A percentile compares a stretch with the other conserved stretches of the same genome.
These are phyloP conservation scores for Tripidium arundinaceum DNA, from an alignment of 202 grass and related monocot species.

Conservation along the genomic window DNA sequence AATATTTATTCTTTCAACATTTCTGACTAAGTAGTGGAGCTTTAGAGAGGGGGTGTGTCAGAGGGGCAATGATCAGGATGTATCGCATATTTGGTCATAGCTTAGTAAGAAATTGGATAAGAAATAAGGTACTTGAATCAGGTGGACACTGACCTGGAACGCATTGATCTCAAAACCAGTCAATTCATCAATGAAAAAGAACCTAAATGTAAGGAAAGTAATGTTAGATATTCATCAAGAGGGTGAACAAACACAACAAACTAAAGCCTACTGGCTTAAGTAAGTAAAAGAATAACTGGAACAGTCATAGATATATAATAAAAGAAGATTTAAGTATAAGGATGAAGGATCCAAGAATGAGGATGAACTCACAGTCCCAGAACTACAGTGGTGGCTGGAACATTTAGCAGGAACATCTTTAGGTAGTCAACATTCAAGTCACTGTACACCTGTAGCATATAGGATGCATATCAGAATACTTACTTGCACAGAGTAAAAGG, in stretches of 20 bases:
- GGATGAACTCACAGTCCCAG: constrained; percentile 42
- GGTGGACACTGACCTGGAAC: constrained; percentile 22
- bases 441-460: constrained; percentile 66
- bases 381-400: constrained; percentile 21
- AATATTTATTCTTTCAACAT: background rate
- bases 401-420: constrained; percentile 70
- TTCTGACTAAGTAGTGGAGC: too few species aligned
- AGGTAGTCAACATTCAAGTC: constrained; percentile 82
- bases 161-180: constrained; percentile 93
- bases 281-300: background rate
- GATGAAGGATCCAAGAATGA: background rate
- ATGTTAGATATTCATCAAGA: background rate
- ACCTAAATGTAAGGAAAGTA: constrained; percentile 42
- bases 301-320: background rate
- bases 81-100: background rate
- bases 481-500: background rate
- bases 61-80: background rate
- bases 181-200: constrained; percentile 97
- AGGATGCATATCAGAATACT: constrained; percentile 13
- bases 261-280: background rate
- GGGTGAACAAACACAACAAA: background rate
- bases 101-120: background rate
- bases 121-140: background rate
- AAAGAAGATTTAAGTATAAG: background rate
- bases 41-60: too few species aligned